These are phyloP conservation scores for Tetrastigma voinierianum DNA, from an alignment of 164 flowering plant species.

Conservation along the genomic window DNA sequence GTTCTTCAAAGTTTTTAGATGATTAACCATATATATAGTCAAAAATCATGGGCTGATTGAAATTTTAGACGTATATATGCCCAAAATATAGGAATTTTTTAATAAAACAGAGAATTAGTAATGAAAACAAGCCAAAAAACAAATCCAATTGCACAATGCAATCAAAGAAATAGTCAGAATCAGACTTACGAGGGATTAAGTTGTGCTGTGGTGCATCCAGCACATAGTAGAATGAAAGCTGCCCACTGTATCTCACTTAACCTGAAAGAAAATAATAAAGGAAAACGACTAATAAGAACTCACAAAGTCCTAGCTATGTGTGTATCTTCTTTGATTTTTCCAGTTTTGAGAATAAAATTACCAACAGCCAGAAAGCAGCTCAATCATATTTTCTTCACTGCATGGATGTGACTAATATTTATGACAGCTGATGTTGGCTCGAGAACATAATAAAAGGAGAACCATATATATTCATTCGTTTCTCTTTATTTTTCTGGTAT, in stretches of 20 bases:
- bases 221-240: constrained; percentile 84
- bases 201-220: constrained; percentile 97
- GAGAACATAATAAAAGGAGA: too few species aligned
- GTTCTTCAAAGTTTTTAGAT: not conserved
- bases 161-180: not conserved
- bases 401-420: too few species aligned
- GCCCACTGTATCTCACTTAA: constrained; percentile 97
- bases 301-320: too few species aligned
- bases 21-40: not conserved
- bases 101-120: not conserved
- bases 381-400: too few species aligned
- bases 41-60: not conserved
- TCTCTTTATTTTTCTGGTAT: too few species aligned
- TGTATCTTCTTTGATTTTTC: too few species aligned
- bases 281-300: not conserved
- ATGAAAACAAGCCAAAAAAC: not conserved
- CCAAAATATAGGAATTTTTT: not conserved
- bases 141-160: not conserved
- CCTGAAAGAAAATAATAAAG: constrained; percentile 43
- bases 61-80: not conserved
- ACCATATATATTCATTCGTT: too few species aligned
- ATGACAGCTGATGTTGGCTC: too few species aligned
- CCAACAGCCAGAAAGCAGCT: too few species aligned
- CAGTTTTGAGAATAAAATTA: too few species aligned
- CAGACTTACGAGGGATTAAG: constrained; percentile 73